Conservation (phyloP, 148 eudicot species). For the Drosera capensis region DNA sequence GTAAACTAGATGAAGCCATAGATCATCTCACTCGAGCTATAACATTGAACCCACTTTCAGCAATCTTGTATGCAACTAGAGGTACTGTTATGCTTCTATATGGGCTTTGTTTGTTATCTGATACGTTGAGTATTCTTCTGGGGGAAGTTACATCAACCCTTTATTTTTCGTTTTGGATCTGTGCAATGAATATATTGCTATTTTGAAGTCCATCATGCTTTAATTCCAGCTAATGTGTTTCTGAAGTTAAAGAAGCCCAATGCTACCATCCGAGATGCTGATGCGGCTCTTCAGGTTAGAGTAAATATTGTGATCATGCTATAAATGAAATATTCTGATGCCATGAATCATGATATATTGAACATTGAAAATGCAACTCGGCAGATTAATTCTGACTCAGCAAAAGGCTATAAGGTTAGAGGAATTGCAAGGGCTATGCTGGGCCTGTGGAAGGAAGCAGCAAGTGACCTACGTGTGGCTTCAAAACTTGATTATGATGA, state of each 20-base stretch:
- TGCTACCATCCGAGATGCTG: conserved; percentile 56
- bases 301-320: neutral
- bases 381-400: conserved; percentile 64
- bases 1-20: conserved; percentile 40
- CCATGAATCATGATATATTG: neutral
- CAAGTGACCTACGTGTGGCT: conserved; percentile 48
- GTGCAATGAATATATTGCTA: no score
- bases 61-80: conserved; percentile 59
- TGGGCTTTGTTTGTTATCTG: neutral
- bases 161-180: neutral
- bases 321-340: neutral
- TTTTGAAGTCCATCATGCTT: neutral
- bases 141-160: no score
- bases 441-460: conserved; percentile 62
- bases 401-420: conserved; percentile 51
- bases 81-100: conserved; percentile 14
- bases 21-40: conserved; percentile 49
- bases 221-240: conserved; percentile 31
- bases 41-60: conserved; percentile 38
- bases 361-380: conserved; percentile 3
- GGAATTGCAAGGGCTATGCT: conserved; percentile 66
- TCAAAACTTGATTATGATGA: conserved; percentile 59
- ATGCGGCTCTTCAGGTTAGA: conserved; percentile 54
- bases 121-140: neutral
- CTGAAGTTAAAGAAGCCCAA: conserved; percentile 50